These are phyloP conservation scores for Chaetothyriales sp. DNA, from an alignment of 2,329 filamentous ascomycete species.

Conservation along the genomic window DNA sequence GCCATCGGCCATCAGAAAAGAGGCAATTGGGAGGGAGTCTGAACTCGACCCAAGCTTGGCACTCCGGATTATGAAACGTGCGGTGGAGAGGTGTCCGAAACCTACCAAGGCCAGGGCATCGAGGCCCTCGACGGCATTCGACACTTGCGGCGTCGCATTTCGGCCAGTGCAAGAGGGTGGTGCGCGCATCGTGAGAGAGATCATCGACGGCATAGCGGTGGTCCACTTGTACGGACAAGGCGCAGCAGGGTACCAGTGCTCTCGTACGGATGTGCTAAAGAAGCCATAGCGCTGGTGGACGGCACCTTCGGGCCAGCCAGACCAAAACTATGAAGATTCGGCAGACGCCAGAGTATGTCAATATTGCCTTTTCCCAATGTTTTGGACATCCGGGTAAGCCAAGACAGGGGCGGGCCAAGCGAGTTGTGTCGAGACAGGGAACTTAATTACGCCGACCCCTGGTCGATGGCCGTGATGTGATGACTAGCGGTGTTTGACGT, in stretches of 20 bases:
- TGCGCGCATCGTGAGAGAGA: constrained; percentile 61
- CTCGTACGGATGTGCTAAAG: constrained; percentile 27
- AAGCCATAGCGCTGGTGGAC: neutral
- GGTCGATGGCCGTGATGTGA: neutral
- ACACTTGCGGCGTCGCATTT: constrained; percentile 70
- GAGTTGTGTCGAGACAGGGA: neutral
- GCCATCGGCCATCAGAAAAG: no score
- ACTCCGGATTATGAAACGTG: constrained; percentile 69
- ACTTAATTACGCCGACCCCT: neutral
- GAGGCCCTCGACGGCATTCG: constrained; percentile 61
- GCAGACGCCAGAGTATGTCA: neutral
- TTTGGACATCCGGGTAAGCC: neutral
- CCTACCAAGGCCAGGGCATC: constrained; percentile 55
- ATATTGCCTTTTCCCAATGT: constrained; percentile 1
- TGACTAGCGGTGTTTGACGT: neutral
- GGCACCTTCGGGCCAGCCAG: neutral
- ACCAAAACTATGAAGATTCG: neutral
- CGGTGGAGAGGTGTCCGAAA: constrained; percentile 49
- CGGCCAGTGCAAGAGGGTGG: constrained; percentile 62
- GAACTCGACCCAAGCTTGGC: constrained; percentile 69
- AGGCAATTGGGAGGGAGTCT: constrained; percentile 72
- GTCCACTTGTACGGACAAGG: constrained; percentile 48
- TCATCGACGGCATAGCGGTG: constrained; percentile 50
- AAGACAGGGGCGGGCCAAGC: no score
- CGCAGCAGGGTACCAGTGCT: constrained; percentile 49